A percentile compares a stretch with the other conserved stretches of the same genome.
These are phyloP conservation scores for Hyphodiscus hymeniophilus DNA, from an alignment of 495 filamentous ascomycete genomes.

Conservation along the genomic window DNA sequence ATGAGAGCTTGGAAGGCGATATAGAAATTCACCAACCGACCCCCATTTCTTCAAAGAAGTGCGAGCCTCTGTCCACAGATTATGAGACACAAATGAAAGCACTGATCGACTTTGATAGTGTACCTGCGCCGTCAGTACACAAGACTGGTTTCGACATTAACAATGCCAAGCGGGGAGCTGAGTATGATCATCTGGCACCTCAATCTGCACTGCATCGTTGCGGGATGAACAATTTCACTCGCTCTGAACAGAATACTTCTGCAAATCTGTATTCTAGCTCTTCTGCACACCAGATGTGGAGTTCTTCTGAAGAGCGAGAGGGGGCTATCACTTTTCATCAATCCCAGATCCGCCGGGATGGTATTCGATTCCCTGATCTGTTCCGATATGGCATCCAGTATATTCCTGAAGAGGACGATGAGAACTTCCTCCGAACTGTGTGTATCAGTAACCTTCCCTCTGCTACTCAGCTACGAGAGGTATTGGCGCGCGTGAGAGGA, in stretches of 20 bases:
- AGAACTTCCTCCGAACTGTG: constrained; percentile 9
- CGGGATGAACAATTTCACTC: too few species aligned
- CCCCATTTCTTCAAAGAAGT: not conserved
- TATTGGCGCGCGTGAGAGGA: constrained; percentile 12
- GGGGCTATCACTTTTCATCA: not conserved
- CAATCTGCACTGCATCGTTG: too few species aligned
- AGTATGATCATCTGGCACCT: not conserved
- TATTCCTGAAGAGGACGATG: constrained; percentile 2
- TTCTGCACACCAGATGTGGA: not conserved
- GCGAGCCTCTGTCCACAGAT: not conserved
- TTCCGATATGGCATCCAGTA: constrained; percentile 17
- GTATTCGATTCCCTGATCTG: constrained; percentile 4
- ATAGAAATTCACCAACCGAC: not conserved
- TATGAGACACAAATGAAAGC: not conserved
- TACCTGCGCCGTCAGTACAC: constrained; percentile 1
- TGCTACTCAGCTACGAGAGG: constrained; percentile 8
- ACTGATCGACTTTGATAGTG: not conserved
- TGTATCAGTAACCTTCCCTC: constrained; percentile 11
- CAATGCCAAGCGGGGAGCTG: not conserved
- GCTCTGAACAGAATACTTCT: not conserved
- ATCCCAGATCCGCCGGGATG: not conserved
- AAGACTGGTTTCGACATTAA: constrained; percentile 2
- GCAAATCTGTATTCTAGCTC: not conserved
- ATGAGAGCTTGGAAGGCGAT: not conserved
- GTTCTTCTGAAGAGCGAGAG: not conserved